phyloP scores from a whole-genome alignment of 345 rosid genomes.

The Eucalyptus coolabah region DNA sequence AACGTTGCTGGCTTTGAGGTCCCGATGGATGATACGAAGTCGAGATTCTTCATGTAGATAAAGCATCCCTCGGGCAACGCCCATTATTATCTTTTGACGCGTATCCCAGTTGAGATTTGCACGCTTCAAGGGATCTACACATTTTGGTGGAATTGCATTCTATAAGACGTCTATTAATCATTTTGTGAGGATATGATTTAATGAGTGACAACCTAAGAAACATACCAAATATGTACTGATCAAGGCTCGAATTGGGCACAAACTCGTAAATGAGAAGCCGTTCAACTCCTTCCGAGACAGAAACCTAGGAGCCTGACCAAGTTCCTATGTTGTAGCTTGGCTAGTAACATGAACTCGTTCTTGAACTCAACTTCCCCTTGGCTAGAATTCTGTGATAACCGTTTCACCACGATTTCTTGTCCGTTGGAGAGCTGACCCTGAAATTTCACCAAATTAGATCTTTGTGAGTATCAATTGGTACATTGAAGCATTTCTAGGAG shows the following conservation, averaged over 20 bases:
- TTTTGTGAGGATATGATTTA: not conserved
- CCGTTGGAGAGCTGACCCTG: constrained; percentile 11
- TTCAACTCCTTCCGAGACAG: constrained; percentile 17
- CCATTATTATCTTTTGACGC: constrained; percentile 19
- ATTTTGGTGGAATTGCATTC: not conserved
- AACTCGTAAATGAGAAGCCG: constrained; percentile 34
- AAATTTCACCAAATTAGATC: not conserved
- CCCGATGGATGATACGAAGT: constrained; percentile 28
- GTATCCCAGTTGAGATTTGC: constrained; percentile 8
- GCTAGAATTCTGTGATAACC: constrained; percentile 5
- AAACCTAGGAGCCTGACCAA: constrained; percentile 29
- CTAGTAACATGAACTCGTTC: constrained; percentile 26
- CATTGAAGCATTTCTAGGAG: not conserved
- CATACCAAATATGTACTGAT: constrained; percentile 18
- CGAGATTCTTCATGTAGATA: constrained; percentile 42
- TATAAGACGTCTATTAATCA: not conserved
- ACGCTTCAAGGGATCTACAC: constrained; percentile 5
- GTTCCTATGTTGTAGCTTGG: constrained; percentile 31
- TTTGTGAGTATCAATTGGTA: not conserved
- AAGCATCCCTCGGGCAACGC: constrained; percentile 25
- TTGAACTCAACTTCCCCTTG: constrained; percentile 28
- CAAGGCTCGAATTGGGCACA: constrained; percentile 27
- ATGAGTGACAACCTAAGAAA: not conserved
- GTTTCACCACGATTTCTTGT: constrained; percentile 16
- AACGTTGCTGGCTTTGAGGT: constrained; percentile 30